phyloP scores from a whole-genome alignment of 2,329 filamentous ascomycete species.

The Laburnicola sp. region DNA sequence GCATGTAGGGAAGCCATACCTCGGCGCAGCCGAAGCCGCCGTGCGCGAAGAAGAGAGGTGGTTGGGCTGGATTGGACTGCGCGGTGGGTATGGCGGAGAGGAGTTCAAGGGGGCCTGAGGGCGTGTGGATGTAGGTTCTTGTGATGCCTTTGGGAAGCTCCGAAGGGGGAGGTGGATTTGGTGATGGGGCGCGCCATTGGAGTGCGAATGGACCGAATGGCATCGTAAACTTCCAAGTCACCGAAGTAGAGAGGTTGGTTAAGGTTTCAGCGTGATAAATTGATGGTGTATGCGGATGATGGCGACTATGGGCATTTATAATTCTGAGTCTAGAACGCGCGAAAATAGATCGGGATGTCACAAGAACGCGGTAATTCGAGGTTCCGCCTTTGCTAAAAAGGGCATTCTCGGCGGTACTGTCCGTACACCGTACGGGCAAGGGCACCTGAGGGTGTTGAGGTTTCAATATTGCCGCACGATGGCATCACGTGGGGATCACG shows the following conservation, averaged over 20 bases:
- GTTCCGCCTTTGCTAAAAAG: too few relatives aligned
- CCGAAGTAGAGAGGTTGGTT: background rate
- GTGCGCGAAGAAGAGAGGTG: conserved; percentile 57
- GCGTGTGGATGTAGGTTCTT: conserved; percentile 51
- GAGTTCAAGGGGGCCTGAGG: conserved; percentile 54
- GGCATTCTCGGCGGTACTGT: too few relatives aligned
- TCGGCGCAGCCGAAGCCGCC: conserved; percentile 59
- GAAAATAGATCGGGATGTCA: too few relatives aligned
- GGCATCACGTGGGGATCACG: too few relatives aligned
- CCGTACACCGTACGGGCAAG: too few relatives aligned
- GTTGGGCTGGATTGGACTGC: conserved; percentile 11
- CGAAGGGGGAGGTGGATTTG: conserved; percentile 25
- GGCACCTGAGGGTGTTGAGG: too few relatives aligned
- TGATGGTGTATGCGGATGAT: too few relatives aligned
- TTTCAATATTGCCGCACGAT: too few relatives aligned
- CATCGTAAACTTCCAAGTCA: too few relatives aligned
- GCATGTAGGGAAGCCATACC: conserved; percentile 59
- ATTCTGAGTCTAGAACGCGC: too few relatives aligned
- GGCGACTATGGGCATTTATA: too few relatives aligned
- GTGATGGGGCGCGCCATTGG: conserved; percentile 29
- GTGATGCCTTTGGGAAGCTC: conserved; percentile 50
- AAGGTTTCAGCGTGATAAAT: background rate
- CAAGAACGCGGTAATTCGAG: too few relatives aligned
- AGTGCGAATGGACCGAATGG: conserved; percentile 36
- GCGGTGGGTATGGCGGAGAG: conserved; percentile 47